Evolutionary conservation across 345 rosid species (phyloP).

Genomic region (Rubroshorea leprosula): DNA sequence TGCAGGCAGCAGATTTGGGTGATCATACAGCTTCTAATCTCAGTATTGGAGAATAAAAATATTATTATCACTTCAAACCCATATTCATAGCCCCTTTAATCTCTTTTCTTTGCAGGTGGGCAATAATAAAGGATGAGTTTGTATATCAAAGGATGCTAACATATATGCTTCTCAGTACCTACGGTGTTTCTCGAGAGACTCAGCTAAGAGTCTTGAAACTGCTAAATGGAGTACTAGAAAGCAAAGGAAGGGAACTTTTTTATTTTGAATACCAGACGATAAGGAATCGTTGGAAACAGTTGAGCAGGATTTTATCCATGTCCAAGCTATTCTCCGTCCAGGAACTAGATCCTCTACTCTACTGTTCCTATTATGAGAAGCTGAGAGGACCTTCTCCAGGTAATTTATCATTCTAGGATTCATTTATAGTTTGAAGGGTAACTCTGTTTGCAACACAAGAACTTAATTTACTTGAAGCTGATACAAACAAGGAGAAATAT

Average conservation of each 20-base stretch:
- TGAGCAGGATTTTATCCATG: slow-evolving; percentile 25
- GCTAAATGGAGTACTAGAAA: slow-evolving; percentile 34
- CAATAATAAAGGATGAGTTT: slow-evolving; percentile 46
- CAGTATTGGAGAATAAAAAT: too few species aligned
- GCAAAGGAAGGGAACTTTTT: slow-evolving; percentile 32
- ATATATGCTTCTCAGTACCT: slow-evolving; percentile 17
- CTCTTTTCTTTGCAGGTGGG: slow-evolving; percentile 40
- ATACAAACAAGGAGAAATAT: too few species aligned
- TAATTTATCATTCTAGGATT: too few species aligned
- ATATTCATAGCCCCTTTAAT: too few species aligned
- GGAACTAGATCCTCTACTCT: slow-evolving; percentile 25
- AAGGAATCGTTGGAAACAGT: slow-evolving; percentile 38
- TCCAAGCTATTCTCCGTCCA: slow-evolving; percentile 53
- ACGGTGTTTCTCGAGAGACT: slow-evolving; percentile 52
- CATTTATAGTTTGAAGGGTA: too few species aligned
- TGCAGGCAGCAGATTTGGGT: slow-evolving; percentile 68
- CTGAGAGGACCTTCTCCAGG: slow-evolving; percentile 36
- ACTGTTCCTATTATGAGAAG: slow-evolving; percentile 34
- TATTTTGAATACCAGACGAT: slow-evolving; percentile 40
- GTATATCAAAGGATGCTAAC: slow-evolving; percentile 38
- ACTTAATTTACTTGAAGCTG: too few species aligned
- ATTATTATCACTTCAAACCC: too few species aligned
- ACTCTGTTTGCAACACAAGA: too few species aligned
- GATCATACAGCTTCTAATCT: not conserved
- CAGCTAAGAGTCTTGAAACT: slow-evolving; percentile 51